Percentiles rank a stretch among this genome's conserved stretches.
phyloP scores from a whole-genome alignment of 176 grass and related monocot species.

The Coix lacrymajobi region DNA sequence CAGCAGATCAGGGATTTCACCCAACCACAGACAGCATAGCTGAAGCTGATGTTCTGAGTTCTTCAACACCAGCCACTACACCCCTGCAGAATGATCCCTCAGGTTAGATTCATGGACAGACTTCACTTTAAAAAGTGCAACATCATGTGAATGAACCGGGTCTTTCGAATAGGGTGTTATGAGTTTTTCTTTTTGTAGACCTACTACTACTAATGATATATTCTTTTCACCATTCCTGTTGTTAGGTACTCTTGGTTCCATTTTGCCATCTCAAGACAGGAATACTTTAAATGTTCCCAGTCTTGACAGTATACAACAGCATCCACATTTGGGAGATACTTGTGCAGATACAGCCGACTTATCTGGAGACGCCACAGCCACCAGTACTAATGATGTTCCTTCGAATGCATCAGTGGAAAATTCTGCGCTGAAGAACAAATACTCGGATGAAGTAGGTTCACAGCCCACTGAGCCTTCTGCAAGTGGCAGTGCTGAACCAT shows the following conservation, averaged over 20 bases:
- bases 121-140: constrained; percentile 4
- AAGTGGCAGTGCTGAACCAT: constrained; percentile 45
- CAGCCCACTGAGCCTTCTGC: constrained; percentile 31
- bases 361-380: not conserved
- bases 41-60: not conserved
- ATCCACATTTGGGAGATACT: not conserved
- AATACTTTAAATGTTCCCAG: not conserved
- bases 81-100: constrained; percentile 12
- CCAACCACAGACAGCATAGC: constrained; percentile 14
- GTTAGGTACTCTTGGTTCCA: constrained; percentile 18
- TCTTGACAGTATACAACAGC: constrained; percentile 11
- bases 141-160: not conserved
- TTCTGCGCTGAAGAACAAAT: constrained; percentile 12
- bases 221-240: not conserved
- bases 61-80: constrained; percentile 7
- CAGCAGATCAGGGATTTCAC: constrained; percentile 35
- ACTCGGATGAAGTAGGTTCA: constrained; percentile 28
- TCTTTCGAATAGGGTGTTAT: not conserved
- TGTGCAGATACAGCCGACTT: constrained; percentile 15
- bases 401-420: constrained; percentile 37
- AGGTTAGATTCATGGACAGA: not conserved
- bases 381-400: constrained; percentile 13
- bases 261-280: constrained; percentile 18
- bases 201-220: not conserved
- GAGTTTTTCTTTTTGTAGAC: constrained; percentile 3